Conservation (phyloP, 2,329 filamentous ascomycete species). For the Chrysoporthe puriensis region DNA sequence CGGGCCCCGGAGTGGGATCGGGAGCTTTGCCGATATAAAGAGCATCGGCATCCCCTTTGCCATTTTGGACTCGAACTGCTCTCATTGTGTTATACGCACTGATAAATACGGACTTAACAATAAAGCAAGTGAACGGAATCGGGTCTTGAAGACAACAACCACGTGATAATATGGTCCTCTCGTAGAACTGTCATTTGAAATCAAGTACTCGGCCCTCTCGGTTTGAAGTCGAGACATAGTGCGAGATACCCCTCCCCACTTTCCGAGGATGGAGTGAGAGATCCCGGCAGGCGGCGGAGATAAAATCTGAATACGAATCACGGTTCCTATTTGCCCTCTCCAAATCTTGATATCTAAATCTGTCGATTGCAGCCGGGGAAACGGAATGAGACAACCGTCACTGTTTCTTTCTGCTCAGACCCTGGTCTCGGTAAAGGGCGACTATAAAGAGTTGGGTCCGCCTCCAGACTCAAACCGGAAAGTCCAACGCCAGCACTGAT, state of each 20-base stretch:
- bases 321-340: background rate
- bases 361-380: too few relatives aligned
- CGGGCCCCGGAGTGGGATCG: slow-evolving; percentile 15
- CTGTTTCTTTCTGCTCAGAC: background rate
- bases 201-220: background rate
- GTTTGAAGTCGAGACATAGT: background rate
- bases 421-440: background rate
- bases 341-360: too few relatives aligned
- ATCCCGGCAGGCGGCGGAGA: background rate
- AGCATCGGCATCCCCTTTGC: slow-evolving; percentile 1
- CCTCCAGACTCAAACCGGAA: background rate
- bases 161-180: background rate
- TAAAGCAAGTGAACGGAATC: background rate
- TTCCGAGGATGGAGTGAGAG: background rate
- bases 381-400: background rate
- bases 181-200: background rate
- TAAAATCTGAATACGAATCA: background rate
- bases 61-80: background rate
- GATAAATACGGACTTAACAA: background rate
- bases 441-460: background rate
- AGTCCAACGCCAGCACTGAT: background rate
- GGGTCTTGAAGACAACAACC: background rate
- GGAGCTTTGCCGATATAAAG: slow-evolving; percentile 9
- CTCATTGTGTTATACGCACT: background rate
- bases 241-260: slow-evolving; percentile 1